Base-by-base conservation (phyloP, 371 early-diverging fungal species). In the Mucor indicus region DNA sequence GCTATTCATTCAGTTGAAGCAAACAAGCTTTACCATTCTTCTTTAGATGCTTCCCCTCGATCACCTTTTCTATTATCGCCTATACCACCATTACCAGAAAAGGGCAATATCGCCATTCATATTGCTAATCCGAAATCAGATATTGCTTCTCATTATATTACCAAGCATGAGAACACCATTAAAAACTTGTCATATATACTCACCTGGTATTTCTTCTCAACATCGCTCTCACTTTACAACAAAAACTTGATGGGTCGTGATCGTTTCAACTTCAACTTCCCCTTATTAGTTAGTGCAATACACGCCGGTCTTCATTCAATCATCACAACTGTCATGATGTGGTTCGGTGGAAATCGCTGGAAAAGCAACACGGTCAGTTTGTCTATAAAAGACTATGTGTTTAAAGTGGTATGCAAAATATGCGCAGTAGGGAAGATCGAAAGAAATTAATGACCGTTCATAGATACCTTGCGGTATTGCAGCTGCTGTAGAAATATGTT, bases 401-500 rank as follows among this genome's bases (percentile, higher is more conserved):
- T 58, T 24, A 75, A 73, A 62, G 80, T 78, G 39, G 82, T 79
- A 72, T 30, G 40, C 35, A 19, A 19, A 33, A 33, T 27, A n/a
- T 29, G 31, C 6, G 8, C 3, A 20, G 20, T 4, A 32, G 13
- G 1, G 15, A 9, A n/a, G 20, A 33, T 35, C 39, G 22, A 20
- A n/a, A n/a, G n/a, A n/a, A n/a, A n/a, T n/a, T 9, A 11, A 12
- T 13, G 29, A 29, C 6, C 12, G 30, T 29, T 4, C 6, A 11
- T 67, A 71, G 55, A 71, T 94, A 0, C 95, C 95, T 4, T 92
- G 92, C 64, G 93, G 87, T n/a, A 53, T 90, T 3, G 88, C 94
- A 2, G 87, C 95, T 15, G 92, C 89, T 9, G 55, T 93, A 21
- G 95, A 95, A 50, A 90, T 95, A 42, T 90, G 93, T n/a, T 80